Conservation (phyloP, 805 yeast species). For the Maudiozyma saulgeensis region DNA sequence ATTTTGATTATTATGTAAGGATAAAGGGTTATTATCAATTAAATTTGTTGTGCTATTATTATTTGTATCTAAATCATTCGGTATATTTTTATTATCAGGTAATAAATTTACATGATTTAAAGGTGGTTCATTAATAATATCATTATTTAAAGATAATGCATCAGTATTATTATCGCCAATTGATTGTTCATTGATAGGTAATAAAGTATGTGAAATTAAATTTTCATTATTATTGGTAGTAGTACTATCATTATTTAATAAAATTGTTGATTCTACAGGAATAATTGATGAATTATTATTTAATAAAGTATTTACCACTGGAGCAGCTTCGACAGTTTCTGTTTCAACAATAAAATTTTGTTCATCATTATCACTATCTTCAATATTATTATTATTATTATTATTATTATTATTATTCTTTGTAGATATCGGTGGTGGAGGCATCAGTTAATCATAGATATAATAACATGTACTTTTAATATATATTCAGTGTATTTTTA, state of each 20-base stretch:
- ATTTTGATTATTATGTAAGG: slow-evolving; percentile 18
- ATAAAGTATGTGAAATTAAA: background rate
- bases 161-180: background rate
- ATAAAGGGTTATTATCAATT: slow-evolving; percentile 24
- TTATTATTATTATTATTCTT: background rate
- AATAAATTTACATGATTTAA: background rate
- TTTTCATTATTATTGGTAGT: background rate
- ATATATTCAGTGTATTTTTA: background rate
- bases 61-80: background rate
- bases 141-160: background rate
- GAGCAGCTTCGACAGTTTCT: slow-evolving; percentile 50
- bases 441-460: background rate
- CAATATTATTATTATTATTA: background rate
- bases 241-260: too few species aligned
- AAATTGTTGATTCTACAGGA: background rate
- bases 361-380: slow-evolving; percentile 9
- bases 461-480: background rate
- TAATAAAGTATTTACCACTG: slow-evolving; percentile 25
- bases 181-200: background rate
- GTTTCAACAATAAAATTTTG: slow-evolving; percentile 48
- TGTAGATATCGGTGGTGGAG: background rate
- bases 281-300: background rate
- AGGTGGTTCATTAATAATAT: background rate
- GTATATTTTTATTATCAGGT: background rate
- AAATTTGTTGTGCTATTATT: background rate